Evolutionary conservation across 192 early-diverging fungal genomes (phyloP).

Genomic region (Backusella westeae): DNA sequence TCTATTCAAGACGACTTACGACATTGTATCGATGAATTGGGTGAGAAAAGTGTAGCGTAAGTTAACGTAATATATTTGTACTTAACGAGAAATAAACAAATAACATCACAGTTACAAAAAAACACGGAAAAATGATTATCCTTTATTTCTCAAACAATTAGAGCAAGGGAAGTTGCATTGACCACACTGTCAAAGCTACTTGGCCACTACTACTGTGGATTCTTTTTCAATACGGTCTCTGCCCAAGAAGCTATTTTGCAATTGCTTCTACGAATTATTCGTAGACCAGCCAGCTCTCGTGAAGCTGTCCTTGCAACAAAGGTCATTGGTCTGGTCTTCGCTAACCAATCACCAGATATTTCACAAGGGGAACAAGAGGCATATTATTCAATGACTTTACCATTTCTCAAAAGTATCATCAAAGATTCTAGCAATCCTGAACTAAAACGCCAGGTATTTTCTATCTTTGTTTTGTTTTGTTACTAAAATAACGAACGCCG

Average conservation of each 20-base stretch:
- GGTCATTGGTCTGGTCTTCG: neutral
- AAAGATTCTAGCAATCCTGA: neutral
- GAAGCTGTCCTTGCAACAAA: neutral
- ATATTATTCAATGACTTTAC: neutral
- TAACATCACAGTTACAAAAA: neutral
- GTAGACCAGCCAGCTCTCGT: neutral
- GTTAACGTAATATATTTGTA: neutral
- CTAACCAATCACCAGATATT: slow-evolving; percentile 6
- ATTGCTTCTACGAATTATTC: neutral
- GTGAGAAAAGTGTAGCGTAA: neutral
- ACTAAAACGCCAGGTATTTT: slow-evolving; percentile 5
- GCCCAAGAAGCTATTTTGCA: neutral
- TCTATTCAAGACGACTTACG: neutral
- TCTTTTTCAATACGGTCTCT: neutral
- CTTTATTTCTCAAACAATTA: neutral
- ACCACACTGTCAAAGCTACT: neutral
- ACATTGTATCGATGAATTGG: slow-evolving; percentile 5
- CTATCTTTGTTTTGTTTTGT: neutral
- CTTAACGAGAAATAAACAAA: neutral
- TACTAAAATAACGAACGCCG: neutral
- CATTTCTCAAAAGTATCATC: neutral
- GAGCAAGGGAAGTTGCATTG: neutral
- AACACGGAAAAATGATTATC: neutral
- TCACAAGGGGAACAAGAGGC: neutral
- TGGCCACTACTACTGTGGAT: neutral